Evolutionary conservation across 139 green algal species (phyloP).

Genomic region (Pedinophyceae sp.): DNA sequence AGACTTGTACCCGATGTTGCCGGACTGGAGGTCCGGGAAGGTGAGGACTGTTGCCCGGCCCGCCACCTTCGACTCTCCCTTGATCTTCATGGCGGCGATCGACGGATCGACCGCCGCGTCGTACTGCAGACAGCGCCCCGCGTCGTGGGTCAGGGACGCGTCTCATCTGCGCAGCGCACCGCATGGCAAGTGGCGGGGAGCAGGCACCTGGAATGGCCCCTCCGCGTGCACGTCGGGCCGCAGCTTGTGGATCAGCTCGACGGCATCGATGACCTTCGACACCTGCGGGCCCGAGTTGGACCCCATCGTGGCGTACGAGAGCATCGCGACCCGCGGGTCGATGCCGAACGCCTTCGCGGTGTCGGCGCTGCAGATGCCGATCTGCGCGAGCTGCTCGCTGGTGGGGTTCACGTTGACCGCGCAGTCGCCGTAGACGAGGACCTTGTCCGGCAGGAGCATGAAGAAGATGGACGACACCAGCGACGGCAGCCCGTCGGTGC

Average conservation of each 20-base stretch:
- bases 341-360: constrained; percentile 74
- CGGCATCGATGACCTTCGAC: constrained; percentile 59
- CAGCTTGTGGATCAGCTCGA: constrained; percentile 27
- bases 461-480: constrained; percentile 75
- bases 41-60: constrained; percentile 66
- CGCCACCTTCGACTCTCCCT: constrained; percentile 50
- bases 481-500: constrained; percentile 16
- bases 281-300: constrained; percentile 49
- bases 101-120: constrained; percentile 65
- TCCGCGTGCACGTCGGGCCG: constrained; percentile 55
- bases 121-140: no score
- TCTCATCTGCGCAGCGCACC: no score
- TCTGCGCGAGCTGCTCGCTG: constrained; percentile 53
- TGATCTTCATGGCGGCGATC: constrained; percentile 57
- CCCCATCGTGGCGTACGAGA: constrained; percentile 69
- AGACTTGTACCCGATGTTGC: constrained; percentile 31
- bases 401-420: constrained; percentile 71
- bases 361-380: constrained; percentile 51
- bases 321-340: constrained; percentile 68
- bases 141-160: no score
- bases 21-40: constrained; percentile 85
- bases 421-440: constrained; percentile 79
- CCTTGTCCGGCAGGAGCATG: constrained; percentile 79
- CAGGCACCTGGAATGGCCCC: constrained; percentile 13
- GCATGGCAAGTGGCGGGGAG: background rate